Percentiles rank a stretch among this genome's conserved stretches.
These are phyloP conservation scores for Stachybotrys elegans DNA, from an alignment of 2,329 filamentous ascomycete species.

Conservation along the genomic window DNA sequence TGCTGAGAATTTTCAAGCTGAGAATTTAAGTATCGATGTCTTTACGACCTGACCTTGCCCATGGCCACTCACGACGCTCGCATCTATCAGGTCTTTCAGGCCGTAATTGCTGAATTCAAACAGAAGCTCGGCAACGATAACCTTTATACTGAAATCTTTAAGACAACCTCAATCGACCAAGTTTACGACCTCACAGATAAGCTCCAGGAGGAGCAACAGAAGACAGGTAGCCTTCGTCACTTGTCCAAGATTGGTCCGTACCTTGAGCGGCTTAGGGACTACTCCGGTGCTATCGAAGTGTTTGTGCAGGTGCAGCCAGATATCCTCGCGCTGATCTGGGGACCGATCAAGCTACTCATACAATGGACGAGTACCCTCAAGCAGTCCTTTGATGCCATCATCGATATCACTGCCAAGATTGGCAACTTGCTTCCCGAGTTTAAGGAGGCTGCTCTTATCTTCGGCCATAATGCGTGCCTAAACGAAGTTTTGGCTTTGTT, in stretches of 20 bases:
- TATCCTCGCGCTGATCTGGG: conserved; percentile 9
- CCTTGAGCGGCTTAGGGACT: conserved; percentile 14
- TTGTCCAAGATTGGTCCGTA: conserved; percentile 24
- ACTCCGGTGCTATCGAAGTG: neutral
- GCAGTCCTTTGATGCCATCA: conserved; percentile 3
- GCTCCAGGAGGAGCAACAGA: conserved; percentile 24
- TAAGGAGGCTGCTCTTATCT: neutral
- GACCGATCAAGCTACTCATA: conserved; percentile 6
- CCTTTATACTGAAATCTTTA: conserved; percentile 12
- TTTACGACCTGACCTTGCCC: too few species aligned
- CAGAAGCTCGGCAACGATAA: conserved; percentile 8
- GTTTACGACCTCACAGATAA: conserved; percentile 26
- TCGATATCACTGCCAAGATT: neutral
- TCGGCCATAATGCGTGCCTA: neutral
- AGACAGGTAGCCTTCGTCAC: conserved; percentile 17
- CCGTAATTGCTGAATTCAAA: conserved; percentile 10
- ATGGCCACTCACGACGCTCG: too few species aligned
- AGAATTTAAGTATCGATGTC: too few species aligned
- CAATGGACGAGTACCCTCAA: conserved; percentile 1
- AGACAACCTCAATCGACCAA: conserved; percentile 21
- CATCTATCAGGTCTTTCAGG: conserved; percentile 2
- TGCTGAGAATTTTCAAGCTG: too few species aligned
- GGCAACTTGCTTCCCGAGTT: conserved; percentile 3
- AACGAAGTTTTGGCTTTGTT: conserved; percentile 5
- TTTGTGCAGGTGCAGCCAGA: conserved; percentile 8